Percentiles rank a stretch among this genome's conserved stretches.
Evolutionary conservation across 768 basidiomycete species (phyloP).

Genomic region (Paxillus involutus): DNA sequence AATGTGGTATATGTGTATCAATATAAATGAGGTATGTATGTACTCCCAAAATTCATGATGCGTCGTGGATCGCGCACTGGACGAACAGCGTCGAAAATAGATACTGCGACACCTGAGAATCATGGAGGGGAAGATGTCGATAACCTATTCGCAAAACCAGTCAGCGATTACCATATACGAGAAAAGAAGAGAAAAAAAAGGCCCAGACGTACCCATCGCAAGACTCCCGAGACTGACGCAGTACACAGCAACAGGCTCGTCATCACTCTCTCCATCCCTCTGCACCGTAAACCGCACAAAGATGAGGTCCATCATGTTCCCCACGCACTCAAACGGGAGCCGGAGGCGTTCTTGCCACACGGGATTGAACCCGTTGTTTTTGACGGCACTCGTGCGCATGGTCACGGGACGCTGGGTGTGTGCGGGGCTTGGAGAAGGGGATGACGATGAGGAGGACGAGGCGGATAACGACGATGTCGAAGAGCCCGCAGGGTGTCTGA

Average conservation of each 20-base stretch:
- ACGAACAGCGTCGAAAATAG: conserved; percentile 95
- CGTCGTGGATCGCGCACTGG: conserved; percentile 49
- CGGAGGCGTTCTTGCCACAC: conserved; percentile 70
- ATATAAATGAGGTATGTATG: not conserved
- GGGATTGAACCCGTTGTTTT: conserved; percentile 93
- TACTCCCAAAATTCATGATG: conserved; percentile 1
- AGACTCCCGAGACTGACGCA: conserved; percentile 71
- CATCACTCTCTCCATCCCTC: conserved; percentile 60
- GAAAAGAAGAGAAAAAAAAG: not conserved
- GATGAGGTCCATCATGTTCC: conserved; percentile 77
- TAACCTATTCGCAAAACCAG: conserved; percentile 55
- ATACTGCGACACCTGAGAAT: conserved; percentile 82
- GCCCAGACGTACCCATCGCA: conserved; percentile 58
- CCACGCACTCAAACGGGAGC: conserved; percentile 75
- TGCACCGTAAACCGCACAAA: conserved; percentile 81
- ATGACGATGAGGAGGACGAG: conserved; percentile 5
- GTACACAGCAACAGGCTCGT: conserved; percentile 70
- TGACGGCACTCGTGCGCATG: conserved; percentile 60
- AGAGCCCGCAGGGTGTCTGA: conserved; percentile 25
- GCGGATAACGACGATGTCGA: conserved; percentile 4
- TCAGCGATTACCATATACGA: not conserved
- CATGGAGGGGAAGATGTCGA: conserved; percentile 87
- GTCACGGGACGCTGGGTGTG: conserved; percentile 47
- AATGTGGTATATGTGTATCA: not conserved
- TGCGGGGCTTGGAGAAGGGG: conserved; percentile 17